These are phyloP conservation scores for Conringia planisiliqua DNA, from an alignment of 345 rosid genomes.

Conservation along the genomic window DNA sequence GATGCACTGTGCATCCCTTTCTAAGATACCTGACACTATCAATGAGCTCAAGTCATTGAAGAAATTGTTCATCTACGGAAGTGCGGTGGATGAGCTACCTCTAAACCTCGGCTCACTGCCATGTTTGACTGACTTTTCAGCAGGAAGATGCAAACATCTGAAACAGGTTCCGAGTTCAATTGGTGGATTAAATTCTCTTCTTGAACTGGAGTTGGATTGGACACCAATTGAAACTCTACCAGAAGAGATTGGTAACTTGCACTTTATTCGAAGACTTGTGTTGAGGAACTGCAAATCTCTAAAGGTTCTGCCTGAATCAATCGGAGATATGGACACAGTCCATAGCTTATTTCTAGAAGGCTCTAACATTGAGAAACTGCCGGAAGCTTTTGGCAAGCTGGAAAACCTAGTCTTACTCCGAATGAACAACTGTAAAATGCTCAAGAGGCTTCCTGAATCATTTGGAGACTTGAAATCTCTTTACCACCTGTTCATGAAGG, in stretches of 20 bases:
- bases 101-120: background rate
- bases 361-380: slow-evolving; percentile 26
- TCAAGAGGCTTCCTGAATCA: slow-evolving; percentile 30
- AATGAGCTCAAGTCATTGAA: slow-evolving; percentile 17
- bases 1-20: slow-evolving; percentile 13
- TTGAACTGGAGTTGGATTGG: slow-evolving; percentile 4
- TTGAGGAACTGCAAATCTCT: slow-evolving; percentile 18
- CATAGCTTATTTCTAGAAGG: background rate
- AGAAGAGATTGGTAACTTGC: slow-evolving; percentile 6
- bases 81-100: slow-evolving; percentile 17
- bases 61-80: slow-evolving; percentile 18
- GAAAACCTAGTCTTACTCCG: slow-evolving; percentile 1
- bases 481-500: background rate
- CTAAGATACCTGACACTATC: slow-evolving; percentile 17
- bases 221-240: slow-evolving; percentile 27
- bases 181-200: slow-evolving; percentile 27
- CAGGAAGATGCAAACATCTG: slow-evolving; percentile 9
- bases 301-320: slow-evolving; percentile 6
- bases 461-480: slow-evolving; percentile 32
- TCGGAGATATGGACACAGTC: slow-evolving; percentile 24
- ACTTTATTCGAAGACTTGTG: background rate
- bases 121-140: slow-evolving; percentile 19
- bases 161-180: slow-evolving; percentile 22
- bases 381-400: slow-evolving; percentile 24
- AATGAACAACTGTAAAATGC: slow-evolving; percentile 9